These are phyloP conservation scores for Platanus orientalis DNA, from an alignment of 164 flowering plant genomes.

Conservation along the genomic window DNA sequence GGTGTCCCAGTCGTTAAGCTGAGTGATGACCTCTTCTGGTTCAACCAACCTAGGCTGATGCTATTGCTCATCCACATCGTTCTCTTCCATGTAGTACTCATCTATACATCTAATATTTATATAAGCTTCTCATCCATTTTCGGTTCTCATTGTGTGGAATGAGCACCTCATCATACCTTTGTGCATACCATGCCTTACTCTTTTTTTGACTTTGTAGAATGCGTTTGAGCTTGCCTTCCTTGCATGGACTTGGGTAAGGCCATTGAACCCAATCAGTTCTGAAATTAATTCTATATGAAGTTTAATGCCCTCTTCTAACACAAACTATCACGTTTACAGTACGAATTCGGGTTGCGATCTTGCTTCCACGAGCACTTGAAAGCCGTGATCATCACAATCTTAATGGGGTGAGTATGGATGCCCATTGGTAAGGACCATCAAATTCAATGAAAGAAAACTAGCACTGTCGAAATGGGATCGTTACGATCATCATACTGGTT, in stretches of 20 bases:
- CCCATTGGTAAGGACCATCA: too few species aligned
- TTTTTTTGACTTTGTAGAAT: conserved; percentile 38
- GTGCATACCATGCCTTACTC: background rate
- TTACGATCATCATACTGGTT: too few species aligned
- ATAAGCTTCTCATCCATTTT: background rate
- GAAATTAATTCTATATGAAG: too few species aligned
- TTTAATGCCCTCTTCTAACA: background rate
- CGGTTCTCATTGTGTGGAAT: too few species aligned
- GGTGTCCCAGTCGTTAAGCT: conserved; percentile 73
- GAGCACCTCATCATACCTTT: background rate
- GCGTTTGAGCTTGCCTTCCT: conserved; percentile 90
- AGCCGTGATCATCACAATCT: conserved; percentile 33
- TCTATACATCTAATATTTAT: background rate
- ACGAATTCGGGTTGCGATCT: conserved; percentile 49
- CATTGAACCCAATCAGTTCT: background rate
- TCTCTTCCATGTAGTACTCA: conserved; percentile 72
- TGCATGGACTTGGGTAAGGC: conserved; percentile 72
- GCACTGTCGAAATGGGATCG: too few species aligned
- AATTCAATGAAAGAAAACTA: too few species aligned
- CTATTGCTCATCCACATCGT: conserved; percentile 75
- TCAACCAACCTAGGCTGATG: conserved; percentile 64
- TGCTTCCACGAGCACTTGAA: conserved; percentile 58
- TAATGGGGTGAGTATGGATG: conserved; percentile 31
- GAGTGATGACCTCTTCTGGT: conserved; percentile 82
- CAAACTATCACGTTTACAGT: conserved; percentile 32